These are phyloP conservation scores for Gonapodya prolifera DNA, from an alignment of 192 early-diverging fungal species.

Conservation along the genomic window DNA sequence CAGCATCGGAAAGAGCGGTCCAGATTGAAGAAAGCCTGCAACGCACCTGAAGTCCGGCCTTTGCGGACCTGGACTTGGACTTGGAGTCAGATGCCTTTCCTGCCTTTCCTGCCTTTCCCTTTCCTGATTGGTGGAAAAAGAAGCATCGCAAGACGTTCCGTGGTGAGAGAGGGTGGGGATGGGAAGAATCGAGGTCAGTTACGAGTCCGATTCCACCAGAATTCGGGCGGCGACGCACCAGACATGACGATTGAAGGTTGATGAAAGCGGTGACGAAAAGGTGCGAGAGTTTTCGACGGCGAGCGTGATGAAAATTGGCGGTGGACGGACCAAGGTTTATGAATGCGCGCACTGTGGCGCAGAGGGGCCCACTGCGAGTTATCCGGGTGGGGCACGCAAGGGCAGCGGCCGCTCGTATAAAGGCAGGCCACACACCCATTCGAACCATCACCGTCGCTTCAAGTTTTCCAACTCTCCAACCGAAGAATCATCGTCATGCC, in stretches of 20 bases:
- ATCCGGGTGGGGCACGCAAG: neutral
- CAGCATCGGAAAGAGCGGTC: neutral
- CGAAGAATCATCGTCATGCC: slow-evolving; percentile 26
- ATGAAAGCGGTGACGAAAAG: too few species aligned
- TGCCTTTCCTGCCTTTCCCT: slow-evolving; percentile 10
- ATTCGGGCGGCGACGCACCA: neutral
- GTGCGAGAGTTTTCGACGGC: too few species aligned
- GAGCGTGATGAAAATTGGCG: too few species aligned
- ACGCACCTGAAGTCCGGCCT: slow-evolving; percentile 67
- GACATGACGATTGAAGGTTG: too few species aligned
- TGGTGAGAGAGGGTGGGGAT: neutral
- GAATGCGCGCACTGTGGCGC: neutral
- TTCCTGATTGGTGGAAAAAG: neutral
- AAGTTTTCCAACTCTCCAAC: too few species aligned
- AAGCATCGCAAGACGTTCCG: neutral
- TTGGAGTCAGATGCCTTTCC: slow-evolving; percentile 26
- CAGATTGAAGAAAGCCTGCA: neutral
- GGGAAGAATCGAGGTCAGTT: too few species aligned
- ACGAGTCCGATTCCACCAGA: too few species aligned
- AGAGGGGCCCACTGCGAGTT: neutral
- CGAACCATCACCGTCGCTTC: too few species aligned
- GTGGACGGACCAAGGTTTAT: neutral
- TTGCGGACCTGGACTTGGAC: slow-evolving; percentile 57
- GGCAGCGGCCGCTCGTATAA: neutral
- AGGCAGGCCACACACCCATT: too few species aligned